phyloP scores from a whole-genome alignment of 2,329 filamentous ascomycete genomes.

The Aspergillus aculeatus region DNA sequence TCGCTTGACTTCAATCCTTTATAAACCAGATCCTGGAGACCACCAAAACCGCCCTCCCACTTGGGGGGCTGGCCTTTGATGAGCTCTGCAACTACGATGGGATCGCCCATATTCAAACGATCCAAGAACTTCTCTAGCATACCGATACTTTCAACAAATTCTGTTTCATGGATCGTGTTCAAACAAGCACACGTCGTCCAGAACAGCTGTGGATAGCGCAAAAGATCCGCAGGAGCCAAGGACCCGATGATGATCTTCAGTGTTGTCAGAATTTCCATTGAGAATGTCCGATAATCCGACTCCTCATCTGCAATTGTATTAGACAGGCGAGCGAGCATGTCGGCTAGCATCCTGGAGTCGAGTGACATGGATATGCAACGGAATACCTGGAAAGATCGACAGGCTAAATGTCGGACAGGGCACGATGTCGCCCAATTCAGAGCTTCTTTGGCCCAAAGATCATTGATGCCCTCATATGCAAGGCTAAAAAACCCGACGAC shows the following conservation, averaged over 20 bases:
- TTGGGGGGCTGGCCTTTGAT: conserved; percentile 75
- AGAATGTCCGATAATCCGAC: conserved; percentile 91
- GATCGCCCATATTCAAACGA: conserved; percentile 76
- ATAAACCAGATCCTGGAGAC: conserved; percentile 80
- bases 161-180: conserved; percentile 92
- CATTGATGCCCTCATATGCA: conserved; percentile 80
- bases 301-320: conserved; percentile 97
- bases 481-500: conserved; percentile 83
- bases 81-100: conserved; percentile 67
- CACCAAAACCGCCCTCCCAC: conserved; percentile 88
- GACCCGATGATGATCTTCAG: conserved; percentile 87
- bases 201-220: conserved; percentile 92
- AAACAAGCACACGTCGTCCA: conserved; percentile 97
- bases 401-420: conserved; percentile 89
- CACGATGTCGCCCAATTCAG: conserved; percentile 96
- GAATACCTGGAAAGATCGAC: conserved; percentile 96
- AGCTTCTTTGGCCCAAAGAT: conserved; percentile 86
- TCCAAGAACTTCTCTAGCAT: conserved; percentile 86
- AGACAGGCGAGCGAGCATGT: conserved; percentile 92
- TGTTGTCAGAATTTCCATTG: conserved; percentile 95
- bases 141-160: conserved; percentile 85
- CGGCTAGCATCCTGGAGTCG: conserved; percentile 90
- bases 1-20: conserved; percentile 87
- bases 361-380: conserved; percentile 86
- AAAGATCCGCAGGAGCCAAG: conserved; percentile 71